Evolutionary conservation across 2,329 filamentous ascomycete species (phyloP), one percentile per base, ranked within the genome.

Genomic region (Periconia sp.): DNA sequence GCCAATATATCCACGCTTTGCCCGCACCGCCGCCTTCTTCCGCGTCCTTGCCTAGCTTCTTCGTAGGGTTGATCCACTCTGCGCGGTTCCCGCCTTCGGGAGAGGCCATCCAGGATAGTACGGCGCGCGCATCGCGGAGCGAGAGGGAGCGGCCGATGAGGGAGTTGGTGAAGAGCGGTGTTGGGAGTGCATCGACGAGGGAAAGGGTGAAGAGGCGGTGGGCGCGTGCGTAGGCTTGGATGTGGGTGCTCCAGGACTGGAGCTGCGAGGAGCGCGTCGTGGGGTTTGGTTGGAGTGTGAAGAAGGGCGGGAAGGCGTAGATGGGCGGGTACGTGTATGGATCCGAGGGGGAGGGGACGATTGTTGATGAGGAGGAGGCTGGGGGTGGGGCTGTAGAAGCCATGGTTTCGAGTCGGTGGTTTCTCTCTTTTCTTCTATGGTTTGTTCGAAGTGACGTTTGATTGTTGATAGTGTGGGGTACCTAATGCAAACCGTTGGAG

Each of bases 241-340:
- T 85, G 15, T 97, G 84, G 31, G 84, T 75, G n/a, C 89, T 86
- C 94, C 94, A 99, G 76, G 92, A 92, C 54, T 83, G 79, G 56
- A 92, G 86, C 70, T 94, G 91, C 44, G 87, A 85, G 74, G 87
- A 84, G 69, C 83, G 87, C 10, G 89, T 93, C 30, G 83, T 82
- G 56, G 85, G 80, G 77, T 91, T 91, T 35, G 87, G 84, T 74
- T 94, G 90, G 50, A 85, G 85, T 52, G 89, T 92, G 84, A 90
- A 94, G 86, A 94, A 92, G 69, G 90, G 87, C 0, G 90, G 90
- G 79, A 91, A 93, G 77, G 79, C 78, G 81, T 92, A 89, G 72
- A 79, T 77, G 10, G 75, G 68, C 35, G 78, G 77, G 61, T 77
- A 77, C 54, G 56, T 50, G 70, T 78, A 79, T 37, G 50, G 50